Base-by-base conservation (phyloP, 306 rosid genomes). In the Glycine soja region DNA sequence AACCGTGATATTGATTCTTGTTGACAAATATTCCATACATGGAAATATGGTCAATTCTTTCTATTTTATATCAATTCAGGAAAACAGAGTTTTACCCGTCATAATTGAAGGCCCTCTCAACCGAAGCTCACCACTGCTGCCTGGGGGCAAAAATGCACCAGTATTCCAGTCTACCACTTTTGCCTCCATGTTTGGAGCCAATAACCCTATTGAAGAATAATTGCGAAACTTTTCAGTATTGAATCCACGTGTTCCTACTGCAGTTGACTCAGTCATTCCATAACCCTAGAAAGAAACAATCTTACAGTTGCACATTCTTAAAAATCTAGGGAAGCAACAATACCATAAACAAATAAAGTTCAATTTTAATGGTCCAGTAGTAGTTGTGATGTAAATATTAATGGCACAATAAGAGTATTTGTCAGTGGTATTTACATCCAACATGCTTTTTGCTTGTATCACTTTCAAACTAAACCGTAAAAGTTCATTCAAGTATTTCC, bases 231-330 rank as follows among this genome's bases (percentile, higher is more conserved):
- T 85, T 75, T 84, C 85, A 47, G 91, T 87, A 87, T 93, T 95
- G 90, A 90, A 87, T 84, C 99, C 94, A 1, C 97, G 92, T 73
- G 98, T 75, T 86, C 93, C 97, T 43, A 91, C 87, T 51, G 97
- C 98, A 19, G 97, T 82, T 1, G 99, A 83, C 78, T 95, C 99
- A 8, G 98, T 95, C 98, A 95, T 83, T 83, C 96, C 99, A 82
- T 93, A 95, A 59, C 99, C 99, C 97, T 93, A 62, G 32, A 70
- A 86, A 10, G 84, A 83, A 82, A 71, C 76, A 73, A 52, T 46
- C 61, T 63, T 74, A 74, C 47, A 47, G 58, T 51, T 70, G 30
- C 40, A n/a, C 34, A 56, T 43, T 54, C 76, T 80, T 48, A 43
- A 50, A 85, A 79, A 43, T 77, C 75, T 45, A 52, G 63, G 52